Evolutionary conservation across 2,329 filamentous ascomycete genomes (phyloP), one percentile per base, ranked within the genome.

Genomic region (Aspergillus amoenus): DNA sequence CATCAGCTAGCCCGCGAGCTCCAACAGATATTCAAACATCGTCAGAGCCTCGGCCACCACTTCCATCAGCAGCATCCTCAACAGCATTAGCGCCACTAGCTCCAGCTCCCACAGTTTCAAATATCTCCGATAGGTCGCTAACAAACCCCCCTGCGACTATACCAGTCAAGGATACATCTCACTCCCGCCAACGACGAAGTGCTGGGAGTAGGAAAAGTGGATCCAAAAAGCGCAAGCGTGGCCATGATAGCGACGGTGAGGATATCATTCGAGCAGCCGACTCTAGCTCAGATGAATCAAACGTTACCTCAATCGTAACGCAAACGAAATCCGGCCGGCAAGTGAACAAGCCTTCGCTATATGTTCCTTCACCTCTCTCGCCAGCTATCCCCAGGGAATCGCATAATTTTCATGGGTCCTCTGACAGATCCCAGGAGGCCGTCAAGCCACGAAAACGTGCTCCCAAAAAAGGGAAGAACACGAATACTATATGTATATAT

Each of bases 311-410:
- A 18, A 76, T 84, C 17, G 81, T 84, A 3, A 89, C 85, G 30
- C 86, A 84, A 68, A 92, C 89, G 9, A 90, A 91, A 68, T 93
- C 88, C 18, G 90, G 90, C 39, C 84, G 90, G 60, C 85, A 87
- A 57, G 83, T 91, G 37, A 85, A 74, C 84, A 88, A 45, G 76
- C 85, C 57, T 77, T 82, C 60, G 86, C 86, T 75, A 81, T 88
- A 62, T 84, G 88, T 49, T 75, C 82, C 6, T 75, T 77, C 5
- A 74, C 78, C 82, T 55, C 74, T 76, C 11, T 48, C 65, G 11
- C 60, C 66, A 39, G 51, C 57, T 34, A 21, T 53, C 49, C 41
- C 55, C 52, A 69, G 62, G 50, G 57, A 58, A 22, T 66, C 57
- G 56, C 58, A 55, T 42, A 55, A 48, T 37, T 46, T 52, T 27